Conservation (phyloP, 2,329 filamentous ascomycete genomes). For the Aspergillus puulaauensis region DNA sequence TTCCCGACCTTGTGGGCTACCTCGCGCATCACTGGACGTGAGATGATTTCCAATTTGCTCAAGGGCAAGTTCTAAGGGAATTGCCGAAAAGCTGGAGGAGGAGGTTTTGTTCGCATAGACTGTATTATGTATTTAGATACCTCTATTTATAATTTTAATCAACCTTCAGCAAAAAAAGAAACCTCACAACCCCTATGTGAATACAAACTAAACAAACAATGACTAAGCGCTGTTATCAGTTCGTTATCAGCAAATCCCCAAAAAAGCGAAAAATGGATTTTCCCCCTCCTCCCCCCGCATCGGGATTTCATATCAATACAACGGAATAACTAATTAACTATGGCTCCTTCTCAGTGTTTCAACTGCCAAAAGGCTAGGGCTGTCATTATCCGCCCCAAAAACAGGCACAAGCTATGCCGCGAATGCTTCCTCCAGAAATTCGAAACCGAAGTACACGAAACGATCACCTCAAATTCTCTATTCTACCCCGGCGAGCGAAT, state of each 20-base stretch:
- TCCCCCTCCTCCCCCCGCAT: slow-evolving; percentile 11
- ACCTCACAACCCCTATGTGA: not conserved
- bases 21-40: slow-evolving; percentile 67
- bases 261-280: slow-evolving; percentile 6
- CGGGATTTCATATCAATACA: not conserved
- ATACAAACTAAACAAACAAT: slow-evolving; percentile 18
- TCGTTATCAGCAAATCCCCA: slow-evolving; percentile 6
- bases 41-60: slow-evolving; percentile 74
- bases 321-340: slow-evolving; percentile 47
- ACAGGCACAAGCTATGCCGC: slow-evolving; percentile 90
- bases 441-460: slow-evolving; percentile 91
- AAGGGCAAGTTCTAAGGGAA: slow-evolving; percentile 64
- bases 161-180: not conserved
- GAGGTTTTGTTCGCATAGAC: not conserved
- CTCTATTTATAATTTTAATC: slow-evolving; percentile 1
- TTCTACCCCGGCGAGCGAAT: slow-evolving; percentile 82
- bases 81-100: not conserved
- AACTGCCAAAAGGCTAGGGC: slow-evolving; percentile 75
- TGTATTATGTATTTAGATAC: slow-evolving; percentile 5
- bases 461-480: slow-evolving; percentile 76
- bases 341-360: slow-evolving; percentile 76
- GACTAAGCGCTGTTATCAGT: slow-evolving; percentile 18
- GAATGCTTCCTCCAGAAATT: slow-evolving; percentile 82
- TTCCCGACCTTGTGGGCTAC: slow-evolving; percentile 82
- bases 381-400: slow-evolving; percentile 90